phyloP scores from a whole-genome alignment of 345 rosid species.

The Leavenworthia alabamica region DNA sequence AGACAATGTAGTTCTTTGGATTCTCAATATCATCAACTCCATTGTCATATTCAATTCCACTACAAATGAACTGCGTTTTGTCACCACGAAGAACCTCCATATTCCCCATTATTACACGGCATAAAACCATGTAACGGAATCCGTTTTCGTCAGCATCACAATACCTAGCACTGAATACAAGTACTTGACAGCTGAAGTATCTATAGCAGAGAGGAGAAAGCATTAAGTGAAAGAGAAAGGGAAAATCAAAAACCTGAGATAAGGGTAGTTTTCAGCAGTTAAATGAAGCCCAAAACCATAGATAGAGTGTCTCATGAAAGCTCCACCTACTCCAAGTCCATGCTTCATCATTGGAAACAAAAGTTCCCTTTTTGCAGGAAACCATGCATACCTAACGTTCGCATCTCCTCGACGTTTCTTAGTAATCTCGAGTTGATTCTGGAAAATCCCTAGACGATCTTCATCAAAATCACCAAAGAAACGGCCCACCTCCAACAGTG shows the following conservation, averaged over 20 bases:
- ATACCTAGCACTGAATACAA: constrained; percentile 56
- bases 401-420: constrained; percentile 68
- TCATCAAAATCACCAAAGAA: constrained; percentile 40
- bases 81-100: constrained; percentile 65
- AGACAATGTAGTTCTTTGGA: constrained; percentile 55
- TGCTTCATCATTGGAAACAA: constrained; percentile 38
- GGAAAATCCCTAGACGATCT: constrained; percentile 60
- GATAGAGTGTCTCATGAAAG: constrained; percentile 40
- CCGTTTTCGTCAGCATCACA: constrained; percentile 93
- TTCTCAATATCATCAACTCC: constrained; percentile 72
- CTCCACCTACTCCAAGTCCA: constrained; percentile 67
- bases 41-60: constrained; percentile 60
- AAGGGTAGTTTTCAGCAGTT: constrained; percentile 44
- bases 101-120: constrained; percentile 87
- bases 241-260: constrained; percentile 64
- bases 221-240: not conserved
- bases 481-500: constrained; percentile 37
- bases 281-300: constrained; percentile 82
- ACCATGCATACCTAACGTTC: constrained; percentile 83
- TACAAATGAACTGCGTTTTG: constrained; percentile 50
- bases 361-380: constrained; percentile 52
- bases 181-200: not conserved
- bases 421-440: constrained; percentile 68
- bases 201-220: not conserved
- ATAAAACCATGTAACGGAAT: constrained; percentile 52